Conservation (phyloP, 805 yeast species). For the Candida silvicultrix region DNA sequence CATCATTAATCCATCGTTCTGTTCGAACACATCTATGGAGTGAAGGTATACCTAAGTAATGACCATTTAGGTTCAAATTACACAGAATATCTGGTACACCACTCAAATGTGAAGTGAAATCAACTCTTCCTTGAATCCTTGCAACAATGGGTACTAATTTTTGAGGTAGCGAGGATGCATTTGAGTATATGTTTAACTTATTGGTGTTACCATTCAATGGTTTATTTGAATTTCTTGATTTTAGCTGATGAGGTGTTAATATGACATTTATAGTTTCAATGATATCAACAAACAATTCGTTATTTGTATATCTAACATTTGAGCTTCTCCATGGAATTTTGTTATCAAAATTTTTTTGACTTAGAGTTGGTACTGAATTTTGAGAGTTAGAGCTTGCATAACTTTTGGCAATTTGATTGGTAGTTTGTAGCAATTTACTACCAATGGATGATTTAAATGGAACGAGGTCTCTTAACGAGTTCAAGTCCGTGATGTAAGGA, state of each 20-base stretch:
- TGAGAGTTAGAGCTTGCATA: slow-evolving; percentile 11
- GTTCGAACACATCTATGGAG: slow-evolving; percentile 67
- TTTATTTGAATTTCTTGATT: background rate
- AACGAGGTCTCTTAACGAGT: slow-evolving; percentile 60
- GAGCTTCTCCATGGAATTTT: slow-evolving; percentile 73
- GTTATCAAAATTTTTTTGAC: slow-evolving; percentile 12
- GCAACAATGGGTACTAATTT: slow-evolving; percentile 40
- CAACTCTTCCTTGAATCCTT: slow-evolving; percentile 54
- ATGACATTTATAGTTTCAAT: slow-evolving; percentile 59
- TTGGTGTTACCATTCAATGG: background rate
- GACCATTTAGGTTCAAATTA: slow-evolving; percentile 39
- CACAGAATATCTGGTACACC: slow-evolving; percentile 73
- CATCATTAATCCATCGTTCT: slow-evolving; percentile 40
- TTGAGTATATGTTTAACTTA: slow-evolving; percentile 2
- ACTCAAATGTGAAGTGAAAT: slow-evolving; percentile 61
- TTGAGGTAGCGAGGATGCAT: background rate
- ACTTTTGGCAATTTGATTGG: slow-evolving; percentile 25
- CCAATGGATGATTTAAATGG: slow-evolving; percentile 39
- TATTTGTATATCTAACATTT: slow-evolving; percentile 64
- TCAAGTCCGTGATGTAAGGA: slow-evolving; percentile 68
- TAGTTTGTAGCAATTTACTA: slow-evolving; percentile 27
- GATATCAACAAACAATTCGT: slow-evolving; percentile 84
- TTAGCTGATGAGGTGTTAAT: slow-evolving; percentile 24
- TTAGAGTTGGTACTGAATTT: slow-evolving; percentile 5
- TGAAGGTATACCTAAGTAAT: slow-evolving; percentile 48